Evolutionary conservation across 441 rosid species (phyloP).

Genomic region (Geranium incanum): DNA sequence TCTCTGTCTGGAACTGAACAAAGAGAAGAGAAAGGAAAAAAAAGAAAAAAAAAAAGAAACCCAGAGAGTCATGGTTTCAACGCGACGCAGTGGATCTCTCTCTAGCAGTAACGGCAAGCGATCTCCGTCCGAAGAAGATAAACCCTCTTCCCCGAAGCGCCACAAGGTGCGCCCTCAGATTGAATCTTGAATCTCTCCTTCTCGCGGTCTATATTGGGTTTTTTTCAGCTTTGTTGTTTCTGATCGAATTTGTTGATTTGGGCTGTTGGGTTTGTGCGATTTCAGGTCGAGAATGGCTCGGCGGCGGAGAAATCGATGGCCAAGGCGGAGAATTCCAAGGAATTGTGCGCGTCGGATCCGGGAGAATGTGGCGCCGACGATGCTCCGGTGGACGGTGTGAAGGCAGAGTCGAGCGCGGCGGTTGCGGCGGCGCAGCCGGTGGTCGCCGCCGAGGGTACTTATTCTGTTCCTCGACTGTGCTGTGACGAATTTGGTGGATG

Average conservation of each 20-base stretch:
- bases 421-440: conserved; percentile 45
- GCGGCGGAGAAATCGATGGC: conserved; percentile 43
- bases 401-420: conserved; percentile 31
- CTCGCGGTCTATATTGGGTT: background rate
- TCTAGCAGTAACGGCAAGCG: conserved; percentile 54
- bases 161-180: conserved; percentile 40
- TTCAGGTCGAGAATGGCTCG: conserved; percentile 57
- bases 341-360: conserved; percentile 42
- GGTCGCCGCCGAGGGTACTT: conserved; percentile 56
- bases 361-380: conserved; percentile 47
- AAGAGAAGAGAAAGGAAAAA: conserved; percentile 1
- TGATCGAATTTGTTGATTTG: conserved; percentile 14
- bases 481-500: conserved; percentile 5
- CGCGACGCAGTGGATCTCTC: conserved; percentile 80
- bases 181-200: background rate
- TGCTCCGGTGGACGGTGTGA: conserved; percentile 35
- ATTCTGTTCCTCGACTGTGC: background rate
- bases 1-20: conserved; percentile 15
- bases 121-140: conserved; percentile 66
- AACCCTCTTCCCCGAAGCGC: conserved; percentile 65
- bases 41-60: conserved; percentile 13
- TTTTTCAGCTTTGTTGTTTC: conserved; percentile 11
- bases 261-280: conserved; percentile 19
- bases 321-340: conserved; percentile 53
- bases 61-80: conserved; percentile 64